Evolutionary conservation across 2,329 filamentous ascomycete species (phyloP).

Genomic region (Dendrostoma leiphaemia): DNA sequence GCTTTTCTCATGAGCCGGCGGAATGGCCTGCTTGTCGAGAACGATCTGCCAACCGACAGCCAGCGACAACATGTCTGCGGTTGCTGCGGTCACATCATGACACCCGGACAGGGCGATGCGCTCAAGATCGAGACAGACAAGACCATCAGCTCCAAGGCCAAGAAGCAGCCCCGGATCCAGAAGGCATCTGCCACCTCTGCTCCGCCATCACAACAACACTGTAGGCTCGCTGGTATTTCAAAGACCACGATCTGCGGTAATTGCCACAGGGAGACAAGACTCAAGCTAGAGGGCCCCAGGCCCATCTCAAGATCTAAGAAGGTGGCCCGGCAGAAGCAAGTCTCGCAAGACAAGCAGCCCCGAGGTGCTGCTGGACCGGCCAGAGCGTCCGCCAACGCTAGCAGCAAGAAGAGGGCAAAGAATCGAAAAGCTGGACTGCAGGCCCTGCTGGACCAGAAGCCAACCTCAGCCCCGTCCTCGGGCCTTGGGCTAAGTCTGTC

Average conservation of each 20-base stretch:
- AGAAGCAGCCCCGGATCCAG: background rate
- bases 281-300: slow-evolving; percentile 37
- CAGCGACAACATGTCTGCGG: slow-evolving; percentile 55
- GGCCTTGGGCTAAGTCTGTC: slow-evolving; percentile 50
- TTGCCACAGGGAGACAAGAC: slow-evolving; percentile 42
- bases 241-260: slow-evolving; percentile 45
- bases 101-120: slow-evolving; percentile 45
- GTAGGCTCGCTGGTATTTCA: slow-evolving; percentile 23
- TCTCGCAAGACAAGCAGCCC: background rate
- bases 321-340: slow-evolving; percentile 7
- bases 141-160: slow-evolving; percentile 47
- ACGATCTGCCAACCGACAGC: slow-evolving; percentile 44
- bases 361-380: slow-evolving; percentile 24
- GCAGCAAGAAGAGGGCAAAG: slow-evolving; percentile 65
- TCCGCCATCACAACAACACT: background rate
- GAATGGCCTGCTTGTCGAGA: slow-evolving; percentile 46
- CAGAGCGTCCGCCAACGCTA: slow-evolving; percentile 47
- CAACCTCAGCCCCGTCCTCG: slow-evolving; percentile 33
- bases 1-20: slow-evolving; percentile 58
- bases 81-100: slow-evolving; percentile 60
- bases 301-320: slow-evolving; percentile 27
- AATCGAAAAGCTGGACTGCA: slow-evolving; percentile 65
- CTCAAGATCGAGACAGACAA: slow-evolving; percentile 37
- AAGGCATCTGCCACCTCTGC: background rate
- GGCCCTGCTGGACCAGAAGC: slow-evolving; percentile 57